phyloP scores from a whole-genome alignment of 2,329 filamentous ascomycete genomes.

The Hypoxylon sp. region DNA sequence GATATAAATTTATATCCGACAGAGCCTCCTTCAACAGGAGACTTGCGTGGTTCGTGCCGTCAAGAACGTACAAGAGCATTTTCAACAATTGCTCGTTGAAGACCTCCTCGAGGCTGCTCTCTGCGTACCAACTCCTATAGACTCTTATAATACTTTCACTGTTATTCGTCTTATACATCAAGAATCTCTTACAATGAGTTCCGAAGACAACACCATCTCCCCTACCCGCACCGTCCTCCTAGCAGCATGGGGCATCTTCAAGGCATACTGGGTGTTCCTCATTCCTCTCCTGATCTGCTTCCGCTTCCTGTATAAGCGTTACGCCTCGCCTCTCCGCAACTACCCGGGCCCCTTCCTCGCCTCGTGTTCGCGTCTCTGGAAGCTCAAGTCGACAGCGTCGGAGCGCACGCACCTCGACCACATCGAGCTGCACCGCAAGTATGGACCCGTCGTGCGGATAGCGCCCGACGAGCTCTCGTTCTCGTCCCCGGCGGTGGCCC shows the following conservation, averaged over 20 bases:
- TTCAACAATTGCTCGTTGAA: constrained; percentile 22
- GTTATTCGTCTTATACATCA: neutral
- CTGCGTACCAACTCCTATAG: neutral
- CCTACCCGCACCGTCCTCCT: constrained; percentile 42
- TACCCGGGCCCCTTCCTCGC: constrained; percentile 44
- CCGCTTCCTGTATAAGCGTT: constrained; percentile 46
- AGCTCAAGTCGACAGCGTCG: constrained; percentile 49
- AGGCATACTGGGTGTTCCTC: constrained; percentile 44
- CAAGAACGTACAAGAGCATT: constrained; percentile 11
- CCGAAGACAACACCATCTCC: constrained; percentile 41
- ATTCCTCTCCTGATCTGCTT: constrained; percentile 41
- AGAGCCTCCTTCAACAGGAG: constrained; percentile 42
- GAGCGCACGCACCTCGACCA: constrained; percentile 54
- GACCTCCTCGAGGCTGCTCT: constrained; percentile 3
- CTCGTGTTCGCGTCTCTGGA: constrained; percentile 51
- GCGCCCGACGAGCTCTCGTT: constrained; percentile 58
- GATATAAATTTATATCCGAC: constrained; percentile 26
- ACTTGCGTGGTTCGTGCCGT: constrained; percentile 2
- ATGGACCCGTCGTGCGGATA: constrained; percentile 59
- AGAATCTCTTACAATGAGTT: constrained; percentile 25
- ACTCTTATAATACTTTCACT: constrained; percentile 11
- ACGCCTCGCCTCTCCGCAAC: constrained; percentile 45
- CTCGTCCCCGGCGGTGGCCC: constrained; percentile 54
- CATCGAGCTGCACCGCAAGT: constrained; percentile 54
- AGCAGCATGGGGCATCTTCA: constrained; percentile 44